Base-by-base conservation (phyloP, 2,329 filamentous ascomycete genomes). In the Sarocladiaceae sp. region DNA sequence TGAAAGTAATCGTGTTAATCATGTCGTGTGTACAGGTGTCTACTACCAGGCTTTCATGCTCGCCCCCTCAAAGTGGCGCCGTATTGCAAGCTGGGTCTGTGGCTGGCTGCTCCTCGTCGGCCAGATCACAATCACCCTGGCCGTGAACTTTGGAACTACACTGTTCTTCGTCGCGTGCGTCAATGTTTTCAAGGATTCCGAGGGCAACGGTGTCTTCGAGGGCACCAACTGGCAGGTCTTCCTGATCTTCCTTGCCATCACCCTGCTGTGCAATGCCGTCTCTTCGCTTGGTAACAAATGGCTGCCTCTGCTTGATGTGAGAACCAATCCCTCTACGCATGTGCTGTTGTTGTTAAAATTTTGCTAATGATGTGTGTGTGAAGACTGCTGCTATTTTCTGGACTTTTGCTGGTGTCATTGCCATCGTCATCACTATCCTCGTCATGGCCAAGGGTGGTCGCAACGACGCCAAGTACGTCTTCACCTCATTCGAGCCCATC, bases 1-100 rank as follows among this genome's bases (percentile, higher is more conserved):
- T 50, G 20, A 40, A 31, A 72, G 25, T 29, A 26, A 18, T 29
- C 17, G 44, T 48, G 44, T 48, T 48, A 48, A 48, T 48, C 44
- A 29, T 29, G 25, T 22, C 18, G 17, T 31, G 13, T 11, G 26
- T 18, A 31, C 22, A 48, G 44, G 71, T 52, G 86, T 90, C 51
- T 90, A 91, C 71, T 90, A 89, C 66, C 86, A 89, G 71, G 84
- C 86, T 5, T 90, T 87, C 63, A 88, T 89, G 82, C 78, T 91
- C 13, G 78, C 86, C 0, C 76, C 84, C 17, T 65, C 76, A 23
- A 67, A 66, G 15, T 86, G 80, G 70, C 82, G 86, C 51, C 79
- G 77, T 37, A 70, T 87, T 15, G 75, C 84, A 15, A 83, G 83
- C 28, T 90, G 84, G 81, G 80, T 88, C 55, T 87, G 83, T 58